A percentile compares a stretch with the other conserved stretches of the same genome.
Evolutionary conservation across 2,329 filamentous ascomycete species (phyloP).

Genomic region (Tolypocladium paradoxum): DNA sequence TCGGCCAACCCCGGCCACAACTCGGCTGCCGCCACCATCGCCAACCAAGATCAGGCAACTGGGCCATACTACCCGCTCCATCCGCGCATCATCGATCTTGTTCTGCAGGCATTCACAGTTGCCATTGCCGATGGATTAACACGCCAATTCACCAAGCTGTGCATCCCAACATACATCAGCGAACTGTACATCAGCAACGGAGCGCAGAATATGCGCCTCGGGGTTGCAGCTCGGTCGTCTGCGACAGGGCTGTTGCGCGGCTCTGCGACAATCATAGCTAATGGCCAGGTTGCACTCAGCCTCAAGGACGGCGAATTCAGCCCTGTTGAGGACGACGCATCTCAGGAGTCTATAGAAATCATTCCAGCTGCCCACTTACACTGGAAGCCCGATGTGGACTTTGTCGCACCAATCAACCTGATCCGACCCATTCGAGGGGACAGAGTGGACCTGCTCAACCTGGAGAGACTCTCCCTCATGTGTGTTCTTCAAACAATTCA

Average conservation of each 20-base stretch:
- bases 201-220: not conserved
- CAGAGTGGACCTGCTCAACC: not conserved
- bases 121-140: not conserved
- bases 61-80: not conserved
- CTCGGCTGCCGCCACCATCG: not conserved
- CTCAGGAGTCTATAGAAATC: not conserved
- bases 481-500: not conserved
- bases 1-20: not conserved
- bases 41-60: not conserved
- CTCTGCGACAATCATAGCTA: not conserved
- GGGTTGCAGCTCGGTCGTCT: not conserved
- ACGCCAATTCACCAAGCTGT: not conserved
- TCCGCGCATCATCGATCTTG: not conserved
- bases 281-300: not conserved
- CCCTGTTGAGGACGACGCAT: not conserved
- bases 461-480: not conserved
- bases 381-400: constrained; percentile 3
- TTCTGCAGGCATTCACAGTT: not conserved
- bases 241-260: not conserved
- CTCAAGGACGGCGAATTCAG: not conserved
- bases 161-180: not conserved
- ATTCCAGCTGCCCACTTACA: not conserved
- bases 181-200: not conserved
- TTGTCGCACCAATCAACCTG: not conserved
- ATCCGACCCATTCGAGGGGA: not conserved